phyloP scores from a whole-genome alignment of 441 rosid species.

The Croton laevigatus region DNA sequence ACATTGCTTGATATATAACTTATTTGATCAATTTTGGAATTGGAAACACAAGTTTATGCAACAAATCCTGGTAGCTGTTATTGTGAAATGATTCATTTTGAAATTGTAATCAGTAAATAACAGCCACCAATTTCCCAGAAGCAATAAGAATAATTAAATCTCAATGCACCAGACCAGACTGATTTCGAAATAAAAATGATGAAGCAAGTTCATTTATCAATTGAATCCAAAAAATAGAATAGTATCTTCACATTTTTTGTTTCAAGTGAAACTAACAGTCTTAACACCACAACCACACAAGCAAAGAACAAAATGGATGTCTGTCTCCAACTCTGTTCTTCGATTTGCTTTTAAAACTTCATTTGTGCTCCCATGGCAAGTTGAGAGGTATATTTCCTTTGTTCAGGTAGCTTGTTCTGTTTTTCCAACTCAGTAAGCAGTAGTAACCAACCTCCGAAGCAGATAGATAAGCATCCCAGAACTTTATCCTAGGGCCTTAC shows the following conservation, averaged over 20 bases:
- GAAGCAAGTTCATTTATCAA: constrained; percentile 2
- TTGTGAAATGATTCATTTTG: too few species aligned
- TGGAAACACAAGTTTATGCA: too few species aligned
- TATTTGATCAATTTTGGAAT: too few species aligned
- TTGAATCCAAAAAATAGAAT: neutral
- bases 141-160: too few species aligned
- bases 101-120: too few species aligned
- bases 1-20: neutral
- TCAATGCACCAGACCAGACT: too few species aligned
- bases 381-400: neutral
- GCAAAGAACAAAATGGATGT: neutral
- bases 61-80: too few species aligned
- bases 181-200: neutral
- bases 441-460: constrained; percentile 4
- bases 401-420: neutral
- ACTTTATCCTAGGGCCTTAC: constrained; percentile 51
- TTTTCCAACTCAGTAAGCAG: constrained; percentile 5
- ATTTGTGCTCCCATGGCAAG: neutral
- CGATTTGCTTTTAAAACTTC: neutral
- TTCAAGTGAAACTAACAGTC: neutral
- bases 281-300: neutral
- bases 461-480: neutral
- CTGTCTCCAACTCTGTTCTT: neutral
- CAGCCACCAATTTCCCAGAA: too few species aligned
- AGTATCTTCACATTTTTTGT: neutral